phyloP scores from a whole-genome alignment of 305 asterid genomes.

The Fraxinus velutina region DNA sequence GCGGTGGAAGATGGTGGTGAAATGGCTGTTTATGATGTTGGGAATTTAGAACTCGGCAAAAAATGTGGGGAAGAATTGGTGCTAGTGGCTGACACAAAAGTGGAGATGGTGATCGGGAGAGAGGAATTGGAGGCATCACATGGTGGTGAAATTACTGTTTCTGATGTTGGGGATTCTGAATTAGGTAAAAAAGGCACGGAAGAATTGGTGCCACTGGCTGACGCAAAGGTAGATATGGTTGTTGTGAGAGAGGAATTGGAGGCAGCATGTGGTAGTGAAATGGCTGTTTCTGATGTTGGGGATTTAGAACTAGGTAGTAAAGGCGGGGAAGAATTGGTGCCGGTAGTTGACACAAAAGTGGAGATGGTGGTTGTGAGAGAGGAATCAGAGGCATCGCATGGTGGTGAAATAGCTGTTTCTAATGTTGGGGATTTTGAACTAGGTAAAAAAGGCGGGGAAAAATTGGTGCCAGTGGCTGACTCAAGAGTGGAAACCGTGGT shows the following conservation, averaged over 20 bases:
- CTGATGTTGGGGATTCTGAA: constrained; percentile 17
- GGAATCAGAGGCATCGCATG: constrained; percentile 17
- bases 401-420: constrained; percentile 14
- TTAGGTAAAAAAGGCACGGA: constrained; percentile 16
- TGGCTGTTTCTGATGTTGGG: constrained; percentile 19
- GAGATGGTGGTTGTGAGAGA: constrained; percentile 1
- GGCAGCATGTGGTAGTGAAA: constrained; percentile 6
- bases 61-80: constrained; percentile 18
- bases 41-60: constrained; percentile 16
- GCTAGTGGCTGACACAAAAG: constrained; percentile 11
- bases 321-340: constrained; percentile 20
- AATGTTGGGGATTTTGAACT: constrained; percentile 19
- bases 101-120: neutral
- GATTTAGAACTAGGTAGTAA: constrained; percentile 16
- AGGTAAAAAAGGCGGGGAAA: constrained; percentile 18
- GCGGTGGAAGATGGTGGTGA: constrained; percentile 26
- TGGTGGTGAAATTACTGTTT: constrained; percentile 14
- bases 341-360: constrained; percentile 1
- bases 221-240: constrained; percentile 2
- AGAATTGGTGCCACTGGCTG: constrained; percentile 16
- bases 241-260: constrained; percentile 20
- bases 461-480: constrained; percentile 10
- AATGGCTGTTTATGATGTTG: constrained; percentile 20
- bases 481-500: neutral
- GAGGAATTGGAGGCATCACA: constrained; percentile 25